phyloP scores from a whole-genome alignment of 805 yeast species.

The Metschnikowia koreensis region DNA sequence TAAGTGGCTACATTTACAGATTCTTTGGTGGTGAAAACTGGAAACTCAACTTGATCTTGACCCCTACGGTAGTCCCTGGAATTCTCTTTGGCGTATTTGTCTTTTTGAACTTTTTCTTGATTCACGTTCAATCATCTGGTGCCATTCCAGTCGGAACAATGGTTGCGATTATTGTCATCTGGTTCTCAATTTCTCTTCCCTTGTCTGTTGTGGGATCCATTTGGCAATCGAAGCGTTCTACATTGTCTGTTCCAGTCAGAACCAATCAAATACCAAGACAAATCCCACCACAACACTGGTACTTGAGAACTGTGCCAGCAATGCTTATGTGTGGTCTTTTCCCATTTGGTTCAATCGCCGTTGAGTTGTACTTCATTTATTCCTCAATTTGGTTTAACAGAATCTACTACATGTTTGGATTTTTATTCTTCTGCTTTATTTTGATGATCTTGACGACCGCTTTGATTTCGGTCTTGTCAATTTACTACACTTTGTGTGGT shows the following conservation, averaged over 20 bases:
- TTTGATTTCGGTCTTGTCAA: slow-evolving; percentile 73
- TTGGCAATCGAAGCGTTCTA: slow-evolving; percentile 62
- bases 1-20: slow-evolving; percentile 83
- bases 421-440: slow-evolving; percentile 83
- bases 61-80: slow-evolving; percentile 88
- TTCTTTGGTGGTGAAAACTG: slow-evolving; percentile 90
- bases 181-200: slow-evolving; percentile 87
- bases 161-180: slow-evolving; percentile 72
- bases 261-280: slow-evolving; percentile 96
- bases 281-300: slow-evolving; percentile 88
- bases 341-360: slow-evolving; percentile 93
- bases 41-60: slow-evolving; percentile 79
- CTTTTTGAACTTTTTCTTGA: slow-evolving; percentile 76
- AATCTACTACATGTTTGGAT: slow-evolving; percentile 96
- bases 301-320: slow-evolving; percentile 63
- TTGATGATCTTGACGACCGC: slow-evolving; percentile 80
- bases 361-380: slow-evolving; percentile 90
- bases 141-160: slow-evolving; percentile 93
- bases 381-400: slow-evolving; percentile 91
- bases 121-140: slow-evolving; percentile 80
- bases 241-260: slow-evolving; percentile 71
- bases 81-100: slow-evolving; percentile 60
- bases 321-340: slow-evolving; percentile 80
- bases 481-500: slow-evolving; percentile 79
- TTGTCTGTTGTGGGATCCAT: slow-evolving; percentile 81